These are phyloP conservation scores for Aristolochia contorta DNA, from an alignment of 164 flowering plant species.

Conservation along the genomic window DNA sequence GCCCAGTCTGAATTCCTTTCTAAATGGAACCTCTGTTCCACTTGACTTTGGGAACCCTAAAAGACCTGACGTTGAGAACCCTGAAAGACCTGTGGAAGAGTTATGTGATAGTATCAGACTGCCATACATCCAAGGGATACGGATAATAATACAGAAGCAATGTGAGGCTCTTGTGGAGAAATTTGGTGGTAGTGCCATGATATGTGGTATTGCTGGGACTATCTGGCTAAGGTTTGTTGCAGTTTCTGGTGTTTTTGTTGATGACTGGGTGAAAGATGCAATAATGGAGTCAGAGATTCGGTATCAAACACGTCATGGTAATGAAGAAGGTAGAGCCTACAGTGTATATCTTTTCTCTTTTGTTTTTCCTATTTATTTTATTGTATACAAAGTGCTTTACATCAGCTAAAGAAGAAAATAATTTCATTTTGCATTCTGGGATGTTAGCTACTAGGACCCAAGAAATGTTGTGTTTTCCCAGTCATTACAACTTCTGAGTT, in stretches of 20 bases:
- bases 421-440: background rate
- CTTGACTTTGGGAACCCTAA: background rate
- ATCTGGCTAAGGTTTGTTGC: constrained; percentile 63
- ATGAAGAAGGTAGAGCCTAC: background rate
- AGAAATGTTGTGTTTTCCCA: background rate
- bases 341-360: background rate
- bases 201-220: constrained; percentile 50
- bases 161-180: constrained; percentile 65
- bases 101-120: constrained; percentile 36
- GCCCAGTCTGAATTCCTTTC: constrained; percentile 3
- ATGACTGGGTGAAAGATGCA: constrained; percentile 50
- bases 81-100: constrained; percentile 22
- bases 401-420: background rate
- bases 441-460: background rate
- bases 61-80: background rate
- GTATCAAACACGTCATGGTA: constrained; percentile 20
- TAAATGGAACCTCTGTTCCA: background rate
- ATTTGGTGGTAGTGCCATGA: constrained; percentile 43
- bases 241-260: constrained; percentile 38
- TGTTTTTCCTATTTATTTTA: background rate
- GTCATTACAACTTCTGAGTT: no score
- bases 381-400: background rate
- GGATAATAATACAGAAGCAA: constrained; percentile 62
- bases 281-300: constrained; percentile 41
- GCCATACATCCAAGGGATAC: constrained; percentile 66